Conservation (phyloP, 352 stramenopile species). For the Globisporangium paddicum region DNA sequence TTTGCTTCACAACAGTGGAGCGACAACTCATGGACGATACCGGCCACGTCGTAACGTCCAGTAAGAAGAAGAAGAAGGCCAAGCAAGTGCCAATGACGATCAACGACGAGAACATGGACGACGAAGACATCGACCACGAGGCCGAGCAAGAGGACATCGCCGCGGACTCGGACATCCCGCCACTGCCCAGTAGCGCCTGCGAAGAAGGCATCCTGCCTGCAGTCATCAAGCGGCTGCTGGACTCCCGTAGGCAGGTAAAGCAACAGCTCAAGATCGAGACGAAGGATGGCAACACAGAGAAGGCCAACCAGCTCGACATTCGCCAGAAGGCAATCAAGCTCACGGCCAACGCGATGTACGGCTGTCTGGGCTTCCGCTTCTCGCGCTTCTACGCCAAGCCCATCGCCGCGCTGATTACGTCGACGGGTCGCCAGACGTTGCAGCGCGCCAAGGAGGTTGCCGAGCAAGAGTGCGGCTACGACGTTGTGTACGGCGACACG, state of each 20-base stretch:
- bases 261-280: conserved; percentile 94
- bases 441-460: conserved; percentile 97
- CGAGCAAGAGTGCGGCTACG: conserved; percentile 95
- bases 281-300: conserved; percentile 82
- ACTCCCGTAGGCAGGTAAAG: conserved; percentile 98
- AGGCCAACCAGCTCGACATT: conserved; percentile 94
- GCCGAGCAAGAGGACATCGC: conserved; percentile 50
- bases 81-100: conserved; percentile 48
- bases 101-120: conserved; percentile 71
- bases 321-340: conserved; percentile 99
- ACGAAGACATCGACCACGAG: conserved; percentile 75
- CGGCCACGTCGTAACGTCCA: conserved; percentile 16
- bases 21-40: conserved; percentile 60
- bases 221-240: conserved; percentile 97
- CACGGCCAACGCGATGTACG: conserved; percentile 99
- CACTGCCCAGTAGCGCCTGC: conserved; percentile 62
- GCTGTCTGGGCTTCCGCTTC: conserved; percentile 98
- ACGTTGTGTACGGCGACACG: conserved; percentile 99
- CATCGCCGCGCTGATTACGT: conserved; percentile 99
- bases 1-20: conserved; percentile 99
- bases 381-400: conserved; percentile 98
- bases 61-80: conserved; percentile 47
- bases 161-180: conserved; percentile 84
- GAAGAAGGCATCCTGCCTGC: conserved; percentile 92
- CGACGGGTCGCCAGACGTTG: conserved; percentile 97